A percentile compares a stretch with the other conserved stretches of the same genome.
Evolutionary conservation across 2,329 filamentous ascomycete genomes (phyloP).

Genomic region (Microdochium trichocladiopsis): DNA sequence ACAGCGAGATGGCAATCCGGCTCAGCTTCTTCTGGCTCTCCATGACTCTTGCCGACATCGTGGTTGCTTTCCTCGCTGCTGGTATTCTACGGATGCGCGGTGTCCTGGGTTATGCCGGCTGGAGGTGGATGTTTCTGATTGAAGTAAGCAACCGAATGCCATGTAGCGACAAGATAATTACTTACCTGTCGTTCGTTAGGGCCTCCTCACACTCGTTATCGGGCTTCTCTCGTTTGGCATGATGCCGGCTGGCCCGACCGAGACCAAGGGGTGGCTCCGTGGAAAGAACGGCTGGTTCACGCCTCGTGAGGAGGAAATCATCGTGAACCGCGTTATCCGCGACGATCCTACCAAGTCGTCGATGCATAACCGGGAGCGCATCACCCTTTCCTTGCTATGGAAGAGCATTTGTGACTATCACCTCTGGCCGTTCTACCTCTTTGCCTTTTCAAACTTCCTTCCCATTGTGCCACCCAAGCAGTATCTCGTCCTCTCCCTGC

Average conservation of each 20-base stretch:
- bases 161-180: no score
- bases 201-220: constrained; percentile 30
- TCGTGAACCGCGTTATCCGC: constrained; percentile 52
- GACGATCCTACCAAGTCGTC: constrained; percentile 56
- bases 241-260: constrained; percentile 37
- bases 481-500: constrained; percentile 40
- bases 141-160: no score
- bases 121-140: constrained; percentile 45
- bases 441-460: constrained; percentile 39
- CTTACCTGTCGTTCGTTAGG: no score
- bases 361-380: constrained; percentile 52
- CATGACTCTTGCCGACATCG: constrained; percentile 19
- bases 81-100: constrained; percentile 28
- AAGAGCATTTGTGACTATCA: constrained; percentile 50
- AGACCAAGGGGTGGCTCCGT: constrained; percentile 49
- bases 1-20: constrained; percentile 21
- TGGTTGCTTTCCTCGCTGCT: constrained; percentile 24
- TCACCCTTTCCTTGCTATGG: constrained; percentile 39
- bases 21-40: constrained; percentile 25
- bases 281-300: constrained; percentile 58
- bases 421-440: constrained; percentile 49
- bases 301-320: constrained; percentile 53
- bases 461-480: constrained; percentile 30
- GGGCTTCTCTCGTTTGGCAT: constrained; percentile 35
- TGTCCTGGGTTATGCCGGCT: constrained; percentile 26